Base-by-base conservation (phyloP, 805 yeast genomes). In the Starmerella riodocensis region DNA sequence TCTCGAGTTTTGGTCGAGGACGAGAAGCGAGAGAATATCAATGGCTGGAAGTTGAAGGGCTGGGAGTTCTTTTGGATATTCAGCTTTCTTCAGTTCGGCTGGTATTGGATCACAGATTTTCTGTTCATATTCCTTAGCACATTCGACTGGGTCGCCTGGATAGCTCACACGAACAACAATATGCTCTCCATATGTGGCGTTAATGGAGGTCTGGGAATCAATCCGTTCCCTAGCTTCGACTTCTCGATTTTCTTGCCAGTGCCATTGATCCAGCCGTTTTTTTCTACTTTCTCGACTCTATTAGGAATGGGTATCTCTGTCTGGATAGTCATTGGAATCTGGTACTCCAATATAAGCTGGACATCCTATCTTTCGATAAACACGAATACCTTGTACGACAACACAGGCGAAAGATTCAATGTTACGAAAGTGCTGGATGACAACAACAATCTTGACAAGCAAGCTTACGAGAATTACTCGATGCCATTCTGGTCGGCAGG, bases 401-500 rank as follows among this genome's bases (percentile, higher is more conserved):
- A 70, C 39, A 61, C 58, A 37, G 76, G 73, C 2, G 42, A 58
- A 20, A 49, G 56, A 1, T 71, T 62, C 49, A 58, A 66, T 23
- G 64, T 71, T 17, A 58, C 64, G 29, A 56, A 60, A 36, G 64
- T 71, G 9, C 51, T 71, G 30, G 56, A 72, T 71, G 73, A 51
- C 50, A 33, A 62, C 57, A 37, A 76, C 17, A 17, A 37, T 6
- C 29, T 76, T 32, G 77, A 74, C 50, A 44, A 55, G 18, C 53
- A 48, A 2, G 68, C 67, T 48, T 75, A 74, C 52, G 60, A 62
- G 40, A 43, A 55, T n/a, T 69, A 73, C 45, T 78, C 81, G 1
- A 77, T 80, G 7, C 82, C 82, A 9, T 76, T 66, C 54, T 74
- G 73, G 51, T 54, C 72, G 16, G 80, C 81, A n/a, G 79, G 75